phyloP scores from a whole-genome alignment of 139 green algal genomes.

The Tetradesmus lagerheimii region DNA sequence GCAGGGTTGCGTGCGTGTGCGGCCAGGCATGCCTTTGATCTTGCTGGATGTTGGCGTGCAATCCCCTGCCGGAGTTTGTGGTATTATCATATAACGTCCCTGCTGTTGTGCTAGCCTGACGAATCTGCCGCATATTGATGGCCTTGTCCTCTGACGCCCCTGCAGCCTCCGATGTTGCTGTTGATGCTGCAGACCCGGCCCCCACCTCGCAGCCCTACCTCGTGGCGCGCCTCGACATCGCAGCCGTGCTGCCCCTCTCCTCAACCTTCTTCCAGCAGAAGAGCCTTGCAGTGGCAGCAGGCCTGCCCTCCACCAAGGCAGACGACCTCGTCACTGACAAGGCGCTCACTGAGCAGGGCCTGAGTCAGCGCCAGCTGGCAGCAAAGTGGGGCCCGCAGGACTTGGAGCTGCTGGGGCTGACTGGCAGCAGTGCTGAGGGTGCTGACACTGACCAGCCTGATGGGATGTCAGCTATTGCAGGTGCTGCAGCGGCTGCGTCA shows the following conservation, averaged over 20 bases:
- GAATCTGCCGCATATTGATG: too few relatives aligned
- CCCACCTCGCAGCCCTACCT: slow-evolving; percentile 3
- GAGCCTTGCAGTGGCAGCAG: slow-evolving; percentile 12
- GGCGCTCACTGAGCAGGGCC: slow-evolving; percentile 15
- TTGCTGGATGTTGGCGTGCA: too few relatives aligned
- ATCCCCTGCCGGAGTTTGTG: too few relatives aligned
- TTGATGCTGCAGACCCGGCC: background rate
- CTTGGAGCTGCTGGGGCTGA: background rate
- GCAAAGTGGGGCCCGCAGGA: background rate
- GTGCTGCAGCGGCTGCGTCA: background rate
- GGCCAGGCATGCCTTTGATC: too few relatives aligned
- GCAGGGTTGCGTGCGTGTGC: background rate
- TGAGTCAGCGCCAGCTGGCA: background rate
- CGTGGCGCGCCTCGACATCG: slow-evolving; percentile 11
- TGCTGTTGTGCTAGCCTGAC: too few relatives aligned
- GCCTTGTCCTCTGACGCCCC: background rate
- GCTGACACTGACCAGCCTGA: background rate
- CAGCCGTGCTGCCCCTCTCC: background rate
- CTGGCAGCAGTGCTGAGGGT: background rate
- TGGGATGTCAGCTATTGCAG: background rate
- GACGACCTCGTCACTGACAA: slow-evolving; percentile 18
- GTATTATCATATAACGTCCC: too few relatives aligned
- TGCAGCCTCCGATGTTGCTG: background rate
- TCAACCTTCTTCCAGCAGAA: slow-evolving; percentile 16
- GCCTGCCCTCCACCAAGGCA: slow-evolving; percentile 5